Evolutionary conservation across 2,329 filamentous ascomycete genomes (phyloP), one percentile per base, ranked within the genome.

Genomic region (Diaporthe citri): DNA sequence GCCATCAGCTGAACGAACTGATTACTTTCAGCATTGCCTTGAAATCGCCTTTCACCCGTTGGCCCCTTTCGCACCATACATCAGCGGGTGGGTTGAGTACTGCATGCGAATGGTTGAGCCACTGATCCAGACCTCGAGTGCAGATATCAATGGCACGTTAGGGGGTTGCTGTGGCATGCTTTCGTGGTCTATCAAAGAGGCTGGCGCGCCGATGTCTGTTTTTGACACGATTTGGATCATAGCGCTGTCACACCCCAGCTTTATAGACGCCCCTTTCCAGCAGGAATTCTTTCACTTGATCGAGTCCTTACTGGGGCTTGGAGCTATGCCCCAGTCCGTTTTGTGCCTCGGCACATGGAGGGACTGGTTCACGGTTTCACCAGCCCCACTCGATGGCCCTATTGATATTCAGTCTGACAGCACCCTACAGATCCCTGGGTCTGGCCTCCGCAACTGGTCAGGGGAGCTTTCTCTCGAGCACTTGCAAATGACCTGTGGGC

Each of bases 31-130:
- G 31, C 55, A 57, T 20, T 57, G 28, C 22, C 28, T 36, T 10
- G 22, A 57, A 57, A 1, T 1, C 7, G 15, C 28, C 8, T 10
- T 57, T 6, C 15, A 22, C 3, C 17, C 28, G 2, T 20, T 57
- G 2, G 1, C 4, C 28, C 8, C 17, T 7, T 3, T 0, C 34
- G 2, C 9, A 5, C 0, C 12, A 17, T 6, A 1, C 6, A 20
- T 17, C 7, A 43, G 13, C 17, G 41, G 17, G 5, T 9, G 12
- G 12, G 2, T 25, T 52, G 51, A 6, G 5, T 0, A 13, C 12
- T 52, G n/a, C n/a, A 25, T 7, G n/a, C n/a, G n/a, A 4, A 28
- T 52, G 12, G 22, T 28, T 12, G n/a, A 5, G 12, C 22, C 5
- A 6, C 51, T 52, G 22, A 28, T 28, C n/a, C 22, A 52, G 51